Conservation (phyloP, 202 grass and related monocot genomes). For the Saccharum hybrid region DNA sequence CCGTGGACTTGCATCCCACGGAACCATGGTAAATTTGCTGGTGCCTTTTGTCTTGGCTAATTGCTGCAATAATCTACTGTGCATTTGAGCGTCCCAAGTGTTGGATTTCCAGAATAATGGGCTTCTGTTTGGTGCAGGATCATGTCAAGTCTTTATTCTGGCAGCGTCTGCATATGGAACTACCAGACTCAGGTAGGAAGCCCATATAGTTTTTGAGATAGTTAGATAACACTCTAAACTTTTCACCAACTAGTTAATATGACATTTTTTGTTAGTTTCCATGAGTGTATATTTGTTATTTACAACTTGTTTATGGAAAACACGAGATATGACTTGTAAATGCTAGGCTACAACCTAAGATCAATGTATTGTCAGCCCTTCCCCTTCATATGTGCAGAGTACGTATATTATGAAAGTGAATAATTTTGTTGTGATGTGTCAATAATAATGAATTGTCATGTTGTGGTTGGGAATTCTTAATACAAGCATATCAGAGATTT, state of each 20-base stretch:
- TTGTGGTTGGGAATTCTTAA: not conserved
- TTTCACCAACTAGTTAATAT: not conserved
- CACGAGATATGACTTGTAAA: not conserved
- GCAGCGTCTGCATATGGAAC: conserved; percentile 85
- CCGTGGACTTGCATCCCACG: conserved; percentile 77
- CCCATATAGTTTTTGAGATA: not conserved
- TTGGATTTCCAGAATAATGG: not conserved
- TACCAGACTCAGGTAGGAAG: conserved; percentile 69
- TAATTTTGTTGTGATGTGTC: not conserved
- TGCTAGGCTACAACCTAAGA: not conserved
- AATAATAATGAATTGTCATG: not conserved
- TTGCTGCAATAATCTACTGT: not conserved
- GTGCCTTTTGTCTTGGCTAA: conserved; percentile 18
- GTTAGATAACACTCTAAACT: not conserved
- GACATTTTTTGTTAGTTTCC: not conserved
- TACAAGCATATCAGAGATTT: not conserved
- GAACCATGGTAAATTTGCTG: conserved; percentile 73
- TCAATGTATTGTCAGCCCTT: not conserved
- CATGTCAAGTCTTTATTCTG: conserved; percentile 82
- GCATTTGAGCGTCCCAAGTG: not conserved
- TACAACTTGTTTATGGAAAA: not conserved
- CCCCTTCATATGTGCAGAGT: not conserved
- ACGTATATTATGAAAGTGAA: not conserved
- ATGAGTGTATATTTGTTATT: not conserved
- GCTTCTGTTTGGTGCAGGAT: conserved; percentile 60